Conservation (phyloP, 2,329 filamentous ascomycete genomes). For the Fusarium lateritium region DNA sequence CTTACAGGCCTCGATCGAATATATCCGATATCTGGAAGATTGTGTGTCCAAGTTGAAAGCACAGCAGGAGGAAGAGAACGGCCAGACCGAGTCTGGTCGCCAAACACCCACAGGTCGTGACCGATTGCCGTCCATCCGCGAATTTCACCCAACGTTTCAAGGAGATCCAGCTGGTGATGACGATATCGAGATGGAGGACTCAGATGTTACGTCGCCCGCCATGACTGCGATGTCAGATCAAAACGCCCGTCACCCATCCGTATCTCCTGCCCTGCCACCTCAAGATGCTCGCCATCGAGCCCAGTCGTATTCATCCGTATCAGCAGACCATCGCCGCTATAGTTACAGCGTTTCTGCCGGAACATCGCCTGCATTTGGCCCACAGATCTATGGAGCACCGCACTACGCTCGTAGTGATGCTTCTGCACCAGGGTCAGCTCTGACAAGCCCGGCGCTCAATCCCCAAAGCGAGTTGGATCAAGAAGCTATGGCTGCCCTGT, state of each 20-base stretch:
- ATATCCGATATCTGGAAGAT: slow-evolving; percentile 92
- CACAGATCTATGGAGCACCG: slow-evolving; percentile 55
- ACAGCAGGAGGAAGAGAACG: slow-evolving; percentile 58
- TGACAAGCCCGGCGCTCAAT: slow-evolving; percentile 71
- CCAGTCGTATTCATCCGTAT: slow-evolving; percentile 69
- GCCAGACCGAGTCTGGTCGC: slow-evolving; percentile 48
- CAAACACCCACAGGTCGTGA: slow-evolving; percentile 49
- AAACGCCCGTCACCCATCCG: slow-evolving; percentile 61
- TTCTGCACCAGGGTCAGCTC: slow-evolving; percentile 64
- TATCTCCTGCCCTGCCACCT: slow-evolving; percentile 66
- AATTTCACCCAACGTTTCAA: slow-evolving; percentile 60
- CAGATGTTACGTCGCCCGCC: slow-evolving; percentile 64
- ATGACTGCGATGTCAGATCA: slow-evolving; percentile 55
- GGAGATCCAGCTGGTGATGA: slow-evolving; percentile 54
- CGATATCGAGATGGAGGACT: slow-evolving; percentile 75
- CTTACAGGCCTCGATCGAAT: slow-evolving; percentile 90
- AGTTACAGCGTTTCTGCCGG: slow-evolving; percentile 65
- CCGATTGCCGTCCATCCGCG: slow-evolving; percentile 56
- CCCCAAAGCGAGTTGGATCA: slow-evolving; percentile 75
- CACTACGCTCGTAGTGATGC: slow-evolving; percentile 59
- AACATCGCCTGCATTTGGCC: slow-evolving; percentile 71
- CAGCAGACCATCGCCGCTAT: slow-evolving; percentile 66
- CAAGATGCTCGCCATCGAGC: slow-evolving; percentile 63
- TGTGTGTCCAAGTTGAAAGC: slow-evolving; percentile 86
- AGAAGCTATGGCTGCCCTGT: slow-evolving; percentile 85